Percentiles rank a stretch among this genome's conserved stretches.
Evolutionary conservation across 371 early-diverging fungal genomes (phyloP).

Genomic region (Mortierella sp.): DNA sequence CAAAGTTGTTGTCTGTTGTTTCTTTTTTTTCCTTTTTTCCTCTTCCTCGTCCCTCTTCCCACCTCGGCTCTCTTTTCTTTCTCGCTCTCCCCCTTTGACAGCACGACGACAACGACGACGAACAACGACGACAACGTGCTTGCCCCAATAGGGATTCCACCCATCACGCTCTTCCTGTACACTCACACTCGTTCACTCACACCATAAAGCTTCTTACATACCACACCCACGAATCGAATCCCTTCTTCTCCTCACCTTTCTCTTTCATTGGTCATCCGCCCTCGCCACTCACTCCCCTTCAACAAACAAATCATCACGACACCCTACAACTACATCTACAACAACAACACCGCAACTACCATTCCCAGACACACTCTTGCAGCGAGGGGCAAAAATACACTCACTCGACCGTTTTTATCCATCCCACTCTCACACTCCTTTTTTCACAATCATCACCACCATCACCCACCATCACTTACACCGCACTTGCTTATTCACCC

Average conservation of each 20-base stretch:
- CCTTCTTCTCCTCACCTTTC: background rate
- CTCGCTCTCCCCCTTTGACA: background rate
- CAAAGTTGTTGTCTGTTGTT: background rate
- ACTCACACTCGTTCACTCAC: background rate
- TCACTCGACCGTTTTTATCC: too few species aligned
- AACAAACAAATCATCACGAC: too few species aligned
- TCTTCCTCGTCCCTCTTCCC: background rate
- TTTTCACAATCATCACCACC: background rate
- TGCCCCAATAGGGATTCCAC: too few species aligned
- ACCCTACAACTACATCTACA: too few species aligned
- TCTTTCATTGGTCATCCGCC: background rate
- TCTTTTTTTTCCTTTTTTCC: background rate
- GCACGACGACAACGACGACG: too few species aligned
- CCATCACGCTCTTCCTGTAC: too few species aligned
- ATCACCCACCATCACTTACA: too few species aligned
- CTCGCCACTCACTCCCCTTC: background rate
- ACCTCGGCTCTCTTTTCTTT: background rate
- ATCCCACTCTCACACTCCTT: background rate
- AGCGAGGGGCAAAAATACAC: too few species aligned
- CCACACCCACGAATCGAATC: background rate
- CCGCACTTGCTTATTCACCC: too few species aligned
- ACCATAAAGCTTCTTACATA: background rate
- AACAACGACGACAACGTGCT: too few species aligned
- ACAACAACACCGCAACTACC: too few species aligned
- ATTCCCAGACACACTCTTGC: too few species aligned